Evolutionary conservation across 108 stramenopile genomes (phyloP), one percentile per base, ranked within the genome.

Genomic region (Pseudonitzschia pungens): DNA sequence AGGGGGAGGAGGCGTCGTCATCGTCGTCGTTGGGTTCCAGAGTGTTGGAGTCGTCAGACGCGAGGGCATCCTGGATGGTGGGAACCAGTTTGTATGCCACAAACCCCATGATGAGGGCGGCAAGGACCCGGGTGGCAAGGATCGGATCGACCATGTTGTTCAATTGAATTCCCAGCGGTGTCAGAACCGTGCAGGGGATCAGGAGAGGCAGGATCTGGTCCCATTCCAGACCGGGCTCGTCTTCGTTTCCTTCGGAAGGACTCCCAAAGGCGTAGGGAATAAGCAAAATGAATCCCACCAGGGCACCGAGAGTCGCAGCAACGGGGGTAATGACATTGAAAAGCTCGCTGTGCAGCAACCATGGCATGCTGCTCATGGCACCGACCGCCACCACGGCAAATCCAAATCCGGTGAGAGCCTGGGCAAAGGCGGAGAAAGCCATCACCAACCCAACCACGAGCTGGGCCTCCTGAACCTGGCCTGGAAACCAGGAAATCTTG

Each of bases 371-470:
- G 0, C 33, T 40, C 60, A 62, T 33, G 0, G 60, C 60, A 12
- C 60, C 60, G 16, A 62, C 60, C 15, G 60, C 60, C 15, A 62
- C 60, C 0, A 62, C 60, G n/a, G 60, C 60, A 62, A 62, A 62
- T 0, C 60, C 60, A 62, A 62, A 62, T 31, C 60, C 60, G 14
- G 60, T 62, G 4, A 62, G 29, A n/a, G 60, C 60, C 36, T 62
- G 60, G 16, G 60, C 60, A 62, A 62, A 62, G 0, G 60, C 32
- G 0, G 21, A 22, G 11, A 62, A 62, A 0, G 60, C 60, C 60
- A 62, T 62, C 1, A 62, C 60, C n/a, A 62, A n/a, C 5, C 20
- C 60, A 2, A 62, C 60, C 31, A 62, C 36, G 1, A 40, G n/a
- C 20, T 62, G 60, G n/a, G 60, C 29, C 36, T 62, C 60, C 5